Evolutionary conservation across 345 rosid genomes (phyloP).

Genomic region (Physaria fendleri): DNA sequence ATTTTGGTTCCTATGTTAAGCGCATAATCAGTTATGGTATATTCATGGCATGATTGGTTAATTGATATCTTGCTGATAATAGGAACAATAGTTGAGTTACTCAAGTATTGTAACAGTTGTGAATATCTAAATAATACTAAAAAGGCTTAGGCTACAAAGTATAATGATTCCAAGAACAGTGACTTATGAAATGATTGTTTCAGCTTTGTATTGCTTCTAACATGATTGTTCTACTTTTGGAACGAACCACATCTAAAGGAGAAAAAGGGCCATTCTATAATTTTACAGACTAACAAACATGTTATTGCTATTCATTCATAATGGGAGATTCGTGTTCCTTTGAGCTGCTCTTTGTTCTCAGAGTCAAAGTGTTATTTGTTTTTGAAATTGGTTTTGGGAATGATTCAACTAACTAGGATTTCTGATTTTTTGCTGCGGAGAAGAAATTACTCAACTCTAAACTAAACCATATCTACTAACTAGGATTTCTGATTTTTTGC

Average conservation of each 20-base stretch:
- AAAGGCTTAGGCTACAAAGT: conserved; percentile 18
- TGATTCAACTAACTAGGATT: too few species aligned
- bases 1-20: conserved; percentile 13
- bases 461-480: too few species aligned
- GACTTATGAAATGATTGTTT: conserved; percentile 7
- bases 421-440: too few species aligned
- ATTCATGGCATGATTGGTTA: neutral
- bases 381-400: too few species aligned
- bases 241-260: neutral
- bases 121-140: conserved; percentile 1
- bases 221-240: conserved; percentile 10
- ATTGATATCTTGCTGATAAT: neutral
- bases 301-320: neutral
- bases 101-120: neutral
- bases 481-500: neutral
- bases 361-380: too few species aligned
- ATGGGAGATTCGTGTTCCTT: too few species aligned
- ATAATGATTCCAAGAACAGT: conserved; percentile 18
- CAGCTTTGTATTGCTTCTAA: conserved; percentile 22
- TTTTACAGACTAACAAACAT: neutral
- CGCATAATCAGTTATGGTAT: neutral
- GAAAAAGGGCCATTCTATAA: neutral
- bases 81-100: conserved; percentile 1
- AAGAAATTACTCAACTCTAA: too few species aligned
- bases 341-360: too few species aligned